Base-by-base conservation (phyloP, 179 eudicot species). In the Heliamphora ciliata region DNA sequence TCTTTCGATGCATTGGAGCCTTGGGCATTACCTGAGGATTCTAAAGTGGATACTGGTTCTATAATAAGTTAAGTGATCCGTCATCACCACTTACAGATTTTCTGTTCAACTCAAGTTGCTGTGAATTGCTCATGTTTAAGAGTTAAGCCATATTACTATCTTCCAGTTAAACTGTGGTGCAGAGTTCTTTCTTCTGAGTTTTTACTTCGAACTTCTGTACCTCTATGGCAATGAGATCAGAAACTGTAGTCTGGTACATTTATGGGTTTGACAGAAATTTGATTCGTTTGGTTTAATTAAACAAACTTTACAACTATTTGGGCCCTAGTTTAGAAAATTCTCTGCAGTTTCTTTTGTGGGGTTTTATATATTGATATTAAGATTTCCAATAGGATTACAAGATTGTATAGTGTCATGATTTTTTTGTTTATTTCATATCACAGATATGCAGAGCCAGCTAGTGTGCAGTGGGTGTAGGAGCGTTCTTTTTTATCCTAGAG, bases 401-500 rank as follows among this genome's bases (percentile, higher is more conserved):
- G 55, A 56, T 52, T 14, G 21, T 66, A 58, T 56, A 9, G 17
- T 61, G 74, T 40, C 31, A 40, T 47, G 14, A 46, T 40, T 6
- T 69, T 46, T 15, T 17, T 61, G 10, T 55, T 9, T 18, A 44
- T 18, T 14, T 51, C 74, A 50, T 67, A 65, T 65, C 17, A 67
- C 79, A 87, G 86, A 74, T 74, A 94, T 93, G 98, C 97, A 93
- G 90, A 93, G 90, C 89, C 98, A 93, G 83, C 71, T 94, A 59
- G 90, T 90, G 78, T 94, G 98, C 92, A 90, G 82, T 78, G 97
- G 98, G 76, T 94, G 98, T 84, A 90, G 97, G 87, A 94, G 85
- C 72, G 81, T 93, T 72, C 93, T 94, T 78, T 83, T 90, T 78
- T 91, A 90, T 81, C 95, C 97, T 0, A 88, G 92, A 86, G 98